Conservation (phyloP, 768 basidiomycete genomes). For the Rhodotorula paludigena region DNA sequence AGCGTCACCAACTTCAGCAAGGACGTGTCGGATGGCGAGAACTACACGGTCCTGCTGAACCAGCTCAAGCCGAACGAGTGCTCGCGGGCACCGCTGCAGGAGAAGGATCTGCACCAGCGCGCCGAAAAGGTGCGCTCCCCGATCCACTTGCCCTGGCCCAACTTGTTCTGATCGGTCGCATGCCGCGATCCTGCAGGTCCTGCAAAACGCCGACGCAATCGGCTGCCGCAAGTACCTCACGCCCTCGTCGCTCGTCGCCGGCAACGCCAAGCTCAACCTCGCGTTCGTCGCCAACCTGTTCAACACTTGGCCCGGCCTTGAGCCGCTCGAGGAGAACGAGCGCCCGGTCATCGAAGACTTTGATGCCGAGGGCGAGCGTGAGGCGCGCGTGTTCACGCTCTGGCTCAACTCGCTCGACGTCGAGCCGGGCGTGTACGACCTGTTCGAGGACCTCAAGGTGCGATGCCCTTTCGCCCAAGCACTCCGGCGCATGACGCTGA, state of each 20-base stretch:
- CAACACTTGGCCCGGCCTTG: conserved; percentile 94
- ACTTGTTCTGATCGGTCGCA: too few species aligned
- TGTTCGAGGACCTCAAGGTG: conserved; percentile 89
- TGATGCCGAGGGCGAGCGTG: conserved; percentile 96
- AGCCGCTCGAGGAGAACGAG: conserved; percentile 85
- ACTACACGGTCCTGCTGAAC: conserved; percentile 91
- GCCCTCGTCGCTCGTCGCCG: conserved; percentile 78
- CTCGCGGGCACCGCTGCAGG: conserved; percentile 83
- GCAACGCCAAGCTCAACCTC: conserved; percentile 94
- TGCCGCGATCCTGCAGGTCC: conserved; percentile 55
- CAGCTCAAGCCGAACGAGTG: conserved; percentile 93
- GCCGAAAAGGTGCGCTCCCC: conserved; percentile 64
- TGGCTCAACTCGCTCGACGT: conserved; percentile 98
- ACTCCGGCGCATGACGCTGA: background rate
- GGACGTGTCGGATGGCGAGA: conserved; percentile 95
- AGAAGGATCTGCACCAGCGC: conserved; percentile 69
- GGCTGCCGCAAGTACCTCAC: conserved; percentile 95
- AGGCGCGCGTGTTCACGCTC: conserved; percentile 93
- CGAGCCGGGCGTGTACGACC: conserved; percentile 89
- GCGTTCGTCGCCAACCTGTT: conserved; percentile 98
- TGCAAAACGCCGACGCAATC: conserved; percentile 88
- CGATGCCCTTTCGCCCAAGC: background rate
- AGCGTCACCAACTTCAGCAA: conserved; percentile 97
- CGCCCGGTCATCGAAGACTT: conserved; percentile 95
- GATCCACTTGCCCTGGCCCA: too few species aligned